phyloP scores from a whole-genome alignment of 306 rosid species.

The Urtica urens region DNA sequence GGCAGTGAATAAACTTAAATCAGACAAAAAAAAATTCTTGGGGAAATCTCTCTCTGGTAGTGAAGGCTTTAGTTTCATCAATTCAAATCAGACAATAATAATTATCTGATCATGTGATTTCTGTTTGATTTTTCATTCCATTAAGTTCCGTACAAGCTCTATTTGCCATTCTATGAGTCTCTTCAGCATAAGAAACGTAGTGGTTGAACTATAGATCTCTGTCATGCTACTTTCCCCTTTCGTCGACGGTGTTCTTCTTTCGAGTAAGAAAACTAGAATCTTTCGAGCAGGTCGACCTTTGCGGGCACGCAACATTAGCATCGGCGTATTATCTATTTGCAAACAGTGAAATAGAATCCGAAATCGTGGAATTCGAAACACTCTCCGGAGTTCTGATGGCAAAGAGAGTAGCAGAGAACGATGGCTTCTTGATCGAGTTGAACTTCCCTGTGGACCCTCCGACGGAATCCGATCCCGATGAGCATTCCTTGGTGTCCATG shows the following conservation, averaged over 20 bases:
- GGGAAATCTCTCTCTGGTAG: too few species aligned
- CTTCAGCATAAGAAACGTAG: too few species aligned
- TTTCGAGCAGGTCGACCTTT: constrained; percentile 50
- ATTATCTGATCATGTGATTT: too few species aligned
- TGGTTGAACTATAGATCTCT: too few species aligned
- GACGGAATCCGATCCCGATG: constrained; percentile 22
- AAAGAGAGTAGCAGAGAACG: constrained; percentile 17
- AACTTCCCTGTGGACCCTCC: constrained; percentile 36
- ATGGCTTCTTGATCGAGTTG: constrained; percentile 31
- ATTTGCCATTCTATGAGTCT: too few species aligned
- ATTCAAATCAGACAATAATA: too few species aligned
- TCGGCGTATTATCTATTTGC: constrained; percentile 47
- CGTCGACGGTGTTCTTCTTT: not conserved
- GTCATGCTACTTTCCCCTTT: not conserved
- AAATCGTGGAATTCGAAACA: constrained; percentile 46
- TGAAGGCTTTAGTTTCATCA: too few species aligned
- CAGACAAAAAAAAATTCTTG: too few species aligned
- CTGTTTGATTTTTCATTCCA: too few species aligned
- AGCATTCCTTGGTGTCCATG: constrained; percentile 25
- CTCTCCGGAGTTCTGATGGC: constrained; percentile 54
- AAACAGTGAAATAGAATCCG: constrained; percentile 29
- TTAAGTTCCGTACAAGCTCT: too few species aligned
- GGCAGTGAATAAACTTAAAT: too few species aligned
- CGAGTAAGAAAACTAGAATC: not conserved
- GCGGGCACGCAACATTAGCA: constrained; percentile 88